These are phyloP conservation scores for Trichodelitschia bisporula DNA, from an alignment of 495 filamentous ascomycete species.

Conservation along the genomic window DNA sequence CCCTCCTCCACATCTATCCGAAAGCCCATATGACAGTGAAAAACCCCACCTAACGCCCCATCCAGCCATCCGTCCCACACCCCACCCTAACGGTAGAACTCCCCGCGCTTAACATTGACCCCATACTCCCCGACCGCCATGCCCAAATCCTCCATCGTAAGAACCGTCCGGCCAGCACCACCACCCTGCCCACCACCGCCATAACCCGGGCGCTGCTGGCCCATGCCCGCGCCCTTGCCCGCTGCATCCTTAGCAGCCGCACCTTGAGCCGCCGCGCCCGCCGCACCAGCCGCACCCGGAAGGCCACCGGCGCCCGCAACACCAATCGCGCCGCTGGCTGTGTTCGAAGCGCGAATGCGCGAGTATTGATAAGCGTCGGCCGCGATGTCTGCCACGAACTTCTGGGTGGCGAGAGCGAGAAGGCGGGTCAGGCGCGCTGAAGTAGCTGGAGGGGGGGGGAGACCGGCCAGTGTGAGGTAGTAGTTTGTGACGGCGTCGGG, in stretches of 20 bases:
- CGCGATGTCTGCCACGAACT: constrained; percentile 92
- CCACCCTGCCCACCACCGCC: constrained; percentile 82
- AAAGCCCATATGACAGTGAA: constrained; percentile 3
- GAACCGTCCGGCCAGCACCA: constrained; percentile 71
- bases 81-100: constrained; percentile 69
- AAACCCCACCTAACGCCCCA: constrained; percentile 1
- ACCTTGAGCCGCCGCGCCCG: constrained; percentile 26
- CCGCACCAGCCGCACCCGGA: constrained; percentile 26
- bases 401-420: constrained; percentile 85
- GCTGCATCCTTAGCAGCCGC: constrained; percentile 20
- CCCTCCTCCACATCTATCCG: not conserved
- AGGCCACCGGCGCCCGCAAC: constrained; percentile 46
- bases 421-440: constrained; percentile 74
- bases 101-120: constrained; percentile 84
- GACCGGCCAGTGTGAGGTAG: constrained; percentile 86
- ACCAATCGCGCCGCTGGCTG: constrained; percentile 44
- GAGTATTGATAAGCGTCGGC: constrained; percentile 95
- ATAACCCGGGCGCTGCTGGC: constrained; percentile 75
- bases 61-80: not conserved
- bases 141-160: constrained; percentile 97
- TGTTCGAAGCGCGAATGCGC: constrained; percentile 78
- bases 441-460: constrained; percentile 68
- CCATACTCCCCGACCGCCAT: constrained; percentile 96
- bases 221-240: constrained; percentile 35
- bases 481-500: constrained; percentile 94